phyloP scores from a whole-genome alignment of 768 basidiomycete genomes.

The Hygrocybe coccinea region DNA sequence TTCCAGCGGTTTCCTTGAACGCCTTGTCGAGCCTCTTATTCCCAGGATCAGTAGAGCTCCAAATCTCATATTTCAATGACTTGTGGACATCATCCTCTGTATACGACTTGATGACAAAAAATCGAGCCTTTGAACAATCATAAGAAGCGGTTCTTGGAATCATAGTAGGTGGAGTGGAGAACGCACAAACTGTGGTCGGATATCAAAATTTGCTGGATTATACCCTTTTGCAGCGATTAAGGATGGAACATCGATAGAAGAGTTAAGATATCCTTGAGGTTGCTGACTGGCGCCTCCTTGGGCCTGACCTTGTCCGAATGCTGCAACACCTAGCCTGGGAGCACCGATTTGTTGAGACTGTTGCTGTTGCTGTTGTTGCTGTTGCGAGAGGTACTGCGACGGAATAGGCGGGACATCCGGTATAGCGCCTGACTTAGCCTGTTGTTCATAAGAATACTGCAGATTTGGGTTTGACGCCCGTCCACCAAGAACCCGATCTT shows the following conservation, averaged over 20 bases:
- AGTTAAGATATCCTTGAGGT: constrained; percentile 45
- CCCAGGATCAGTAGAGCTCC: constrained; percentile 95
- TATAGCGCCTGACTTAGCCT: constrained; percentile 35
- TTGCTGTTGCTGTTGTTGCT: constrained; percentile 63
- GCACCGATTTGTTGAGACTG: constrained; percentile 14
- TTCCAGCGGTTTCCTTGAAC: constrained; percentile 88
- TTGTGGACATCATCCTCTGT: constrained; percentile 99
- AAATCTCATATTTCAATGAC: constrained; percentile 94
- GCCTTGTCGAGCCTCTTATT: constrained; percentile 97
- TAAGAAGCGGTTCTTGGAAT: background rate
- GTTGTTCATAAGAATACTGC: constrained; percentile 57
- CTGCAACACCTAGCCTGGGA: constrained; percentile 36
- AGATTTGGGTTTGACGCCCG: constrained; percentile 68
- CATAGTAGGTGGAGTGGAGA: constrained; percentile 5
- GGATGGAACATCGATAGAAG: constrained; percentile 82
- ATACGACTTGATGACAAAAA: constrained; percentile 98
- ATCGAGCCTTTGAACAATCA: constrained; percentile 59
- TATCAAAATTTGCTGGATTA: constrained; percentile 82
- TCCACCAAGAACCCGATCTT: constrained; percentile 51
- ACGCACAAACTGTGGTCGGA: constrained; percentile 70
- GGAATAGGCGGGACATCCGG: constrained; percentile 74
- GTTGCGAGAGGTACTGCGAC: constrained; percentile 49
- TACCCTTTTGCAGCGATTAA: constrained; percentile 86
- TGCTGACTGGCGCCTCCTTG: constrained; percentile 20
- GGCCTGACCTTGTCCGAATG: constrained; percentile 31